Base-by-base conservation (phyloP, 106 monocot genomes). In the Triglochin maritima region DNA sequence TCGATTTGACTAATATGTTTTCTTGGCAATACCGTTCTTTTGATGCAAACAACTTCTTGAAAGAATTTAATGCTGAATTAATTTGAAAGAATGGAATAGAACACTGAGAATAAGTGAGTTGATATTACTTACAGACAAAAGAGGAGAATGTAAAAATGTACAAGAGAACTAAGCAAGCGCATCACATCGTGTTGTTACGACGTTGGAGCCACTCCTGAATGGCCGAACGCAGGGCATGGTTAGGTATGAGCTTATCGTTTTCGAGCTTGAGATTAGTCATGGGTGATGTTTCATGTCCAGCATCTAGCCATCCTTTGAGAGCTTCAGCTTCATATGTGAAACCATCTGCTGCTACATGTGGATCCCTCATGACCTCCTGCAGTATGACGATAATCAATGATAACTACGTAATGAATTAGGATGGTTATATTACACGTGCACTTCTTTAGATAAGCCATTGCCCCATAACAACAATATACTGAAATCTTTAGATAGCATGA, bases 341-440 rank as follows among this genome's bases (percentile, higher is more conserved):
- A 0, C 87, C 90, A 72, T 91, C 90, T 17, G 84, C 82, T 17
- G 90, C 90, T 41, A 84, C 76, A 10, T 71, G 66, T 53, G 87
- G 87, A 52, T 91, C 78, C 45, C 64, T 74, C 90, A 91, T 91
- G 50, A 87, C 67, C 51, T 91, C 84, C 86, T 91, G 79, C 53
- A 71, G 58, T 59, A 47, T 9, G 8, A 52, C 9, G 52, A 7
- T 42, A 11, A n/a, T 4, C 2, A 55, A 6, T 49, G 59, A 52
- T 52, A 52, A 8, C 11, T 8, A 1, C 29, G 29, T 29, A 29
- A 29, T 29, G 29, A 29, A 29, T 29, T 29, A 0, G 29, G 29
- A 29, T 29, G 29, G 29, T 29, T 29, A 29, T 29, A 29, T 29
- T 29, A 29, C 29, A 29, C 29, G 29, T 29, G 29, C 1, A 29